Conservation (phyloP, 2,329 filamentous ascomycete species). For the Ophiostoma montium region DNA sequence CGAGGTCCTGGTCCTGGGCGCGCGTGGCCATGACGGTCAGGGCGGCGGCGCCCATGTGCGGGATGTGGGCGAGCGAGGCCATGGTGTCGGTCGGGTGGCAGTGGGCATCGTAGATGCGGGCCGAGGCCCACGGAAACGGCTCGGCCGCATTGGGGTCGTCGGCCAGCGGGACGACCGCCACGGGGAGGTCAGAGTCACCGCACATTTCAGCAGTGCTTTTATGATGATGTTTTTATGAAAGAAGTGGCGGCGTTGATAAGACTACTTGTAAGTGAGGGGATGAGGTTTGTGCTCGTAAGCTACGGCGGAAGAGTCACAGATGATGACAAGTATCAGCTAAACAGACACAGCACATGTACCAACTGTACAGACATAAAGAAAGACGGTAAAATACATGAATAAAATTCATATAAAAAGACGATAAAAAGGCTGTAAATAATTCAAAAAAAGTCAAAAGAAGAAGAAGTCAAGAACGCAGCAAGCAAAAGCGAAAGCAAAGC, state of each 20-base stretch:
- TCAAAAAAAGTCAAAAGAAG: not conserved
- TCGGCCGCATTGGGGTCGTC: conserved; percentile 17
- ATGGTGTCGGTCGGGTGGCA: conserved; percentile 76
- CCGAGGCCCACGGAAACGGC: conserved; percentile 49
- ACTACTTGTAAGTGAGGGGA: too few relatives aligned
- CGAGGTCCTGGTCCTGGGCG: conserved; percentile 60
- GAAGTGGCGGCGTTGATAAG: too few relatives aligned
- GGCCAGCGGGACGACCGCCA: not conserved
- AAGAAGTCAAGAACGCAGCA: not conserved
- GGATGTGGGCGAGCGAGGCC: conserved; percentile 41
- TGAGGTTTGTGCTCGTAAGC: too few relatives aligned
- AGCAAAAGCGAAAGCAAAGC: not conserved
- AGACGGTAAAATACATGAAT: not conserved
- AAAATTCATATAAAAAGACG: not conserved
- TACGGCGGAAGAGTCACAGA: too few relatives aligned
- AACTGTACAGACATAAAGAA: too few relatives aligned
- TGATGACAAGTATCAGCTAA: too few relatives aligned
- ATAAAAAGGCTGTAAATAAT: too few relatives aligned
- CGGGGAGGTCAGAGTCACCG: not conserved
- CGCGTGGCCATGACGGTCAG: conserved; percentile 69
- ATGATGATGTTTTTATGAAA: not conserved
- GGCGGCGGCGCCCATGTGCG: conserved; percentile 48
- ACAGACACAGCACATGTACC: too few relatives aligned
- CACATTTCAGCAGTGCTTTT: conserved; percentile 4
- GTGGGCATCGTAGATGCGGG: conserved; percentile 64